Conservation (phyloP, 2,329 filamentous ascomycete species). For the Diaporthe velutina region DNA sequence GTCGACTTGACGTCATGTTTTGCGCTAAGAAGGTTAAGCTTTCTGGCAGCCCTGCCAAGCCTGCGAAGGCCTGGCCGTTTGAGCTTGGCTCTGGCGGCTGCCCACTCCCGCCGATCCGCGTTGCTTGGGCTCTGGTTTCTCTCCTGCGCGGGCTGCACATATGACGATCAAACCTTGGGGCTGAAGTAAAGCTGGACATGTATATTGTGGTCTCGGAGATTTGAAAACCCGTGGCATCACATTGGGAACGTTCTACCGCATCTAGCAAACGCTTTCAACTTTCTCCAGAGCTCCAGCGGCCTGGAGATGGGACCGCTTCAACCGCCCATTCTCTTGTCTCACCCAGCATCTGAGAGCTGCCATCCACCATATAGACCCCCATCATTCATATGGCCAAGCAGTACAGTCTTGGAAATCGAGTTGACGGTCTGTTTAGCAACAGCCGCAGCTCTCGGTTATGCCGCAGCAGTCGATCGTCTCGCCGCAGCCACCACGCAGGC, state of each 20-base stretch:
- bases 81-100: slow-evolving; percentile 21
- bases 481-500: slow-evolving; percentile 38
- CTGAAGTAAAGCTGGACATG: too few relatives aligned
- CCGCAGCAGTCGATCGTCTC: slow-evolving; percentile 39
- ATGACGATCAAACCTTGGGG: neutral
- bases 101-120: neutral
- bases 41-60: slow-evolving; percentile 23
- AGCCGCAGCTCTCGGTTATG: slow-evolving; percentile 36
- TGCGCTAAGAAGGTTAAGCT: slow-evolving; percentile 9
- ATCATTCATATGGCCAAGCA: neutral
- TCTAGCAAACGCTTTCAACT: neutral
- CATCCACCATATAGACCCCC: neutral
- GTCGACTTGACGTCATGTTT: neutral
- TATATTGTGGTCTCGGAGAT: neutral
- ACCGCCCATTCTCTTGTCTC: neutral
- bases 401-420: too few relatives aligned
- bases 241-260: neutral
- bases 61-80: neutral
- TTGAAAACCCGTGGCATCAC: neutral
- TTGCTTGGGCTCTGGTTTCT: neutral
- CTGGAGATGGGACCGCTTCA: neutral
- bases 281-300: neutral
- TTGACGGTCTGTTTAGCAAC: slow-evolving; percentile 1
- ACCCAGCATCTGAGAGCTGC: too few relatives aligned
- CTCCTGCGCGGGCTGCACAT: neutral